Percentiles rank a stretch among this genome's conserved stretches.
Conservation (phyloP, 176 grass and related monocot species). For the Oropetium thomaeum region DNA sequence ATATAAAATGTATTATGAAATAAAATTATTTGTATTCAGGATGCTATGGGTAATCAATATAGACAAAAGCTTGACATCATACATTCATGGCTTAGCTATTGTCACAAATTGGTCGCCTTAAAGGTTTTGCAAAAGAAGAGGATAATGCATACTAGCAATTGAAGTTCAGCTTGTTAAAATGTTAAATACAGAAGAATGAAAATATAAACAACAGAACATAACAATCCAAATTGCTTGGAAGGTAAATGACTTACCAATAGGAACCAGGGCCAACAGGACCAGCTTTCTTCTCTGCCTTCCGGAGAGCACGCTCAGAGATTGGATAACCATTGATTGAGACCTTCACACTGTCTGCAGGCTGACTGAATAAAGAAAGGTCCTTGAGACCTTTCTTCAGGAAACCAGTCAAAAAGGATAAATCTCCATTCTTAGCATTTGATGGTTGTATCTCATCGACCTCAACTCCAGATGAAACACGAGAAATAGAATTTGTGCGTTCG, state of each 20-base stretch:
- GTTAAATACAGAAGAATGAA: neutral
- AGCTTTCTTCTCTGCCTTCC: constrained; percentile 79
- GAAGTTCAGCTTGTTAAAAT: neutral
- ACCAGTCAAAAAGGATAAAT: constrained; percentile 71
- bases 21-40: neutral
- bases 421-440: constrained; percentile 45
- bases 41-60: no score
- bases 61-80: no score
- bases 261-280: constrained; percentile 75
- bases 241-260: constrained; percentile 69
- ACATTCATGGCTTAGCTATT: no score
- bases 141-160: neutral
- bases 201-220: neutral
- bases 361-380: constrained; percentile 64
- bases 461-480: constrained; percentile 42
- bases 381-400: constrained; percentile 74
- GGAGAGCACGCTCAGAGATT: constrained; percentile 73
- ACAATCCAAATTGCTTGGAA: neutral
- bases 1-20: neutral
- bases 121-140: no score
- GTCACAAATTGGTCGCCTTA: no score
- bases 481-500: constrained; percentile 42
- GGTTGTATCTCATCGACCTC: constrained; percentile 53
- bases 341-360: constrained; percentile 46
- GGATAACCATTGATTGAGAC: constrained; percentile 80